These are phyloP conservation scores for Lolium perenne DNA, from an alignment of 176 grass and related monocot species.

Conservation along the genomic window DNA sequence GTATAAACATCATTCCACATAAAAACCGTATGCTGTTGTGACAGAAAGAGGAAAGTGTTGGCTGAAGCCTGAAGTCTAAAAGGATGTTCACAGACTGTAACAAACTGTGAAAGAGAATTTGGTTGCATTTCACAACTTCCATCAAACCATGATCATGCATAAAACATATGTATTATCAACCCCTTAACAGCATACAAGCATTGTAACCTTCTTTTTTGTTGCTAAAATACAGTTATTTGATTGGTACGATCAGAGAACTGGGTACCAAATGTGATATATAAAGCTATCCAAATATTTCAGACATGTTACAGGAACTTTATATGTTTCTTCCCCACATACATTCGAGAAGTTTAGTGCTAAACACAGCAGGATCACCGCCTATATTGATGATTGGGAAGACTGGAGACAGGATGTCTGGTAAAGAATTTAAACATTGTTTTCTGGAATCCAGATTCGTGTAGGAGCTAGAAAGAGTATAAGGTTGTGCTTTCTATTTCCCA, in stretches of 20 bases:
- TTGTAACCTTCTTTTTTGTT: neutral
- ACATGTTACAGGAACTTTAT: neutral
- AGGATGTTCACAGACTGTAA: neutral
- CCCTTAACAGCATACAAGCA: neutral
- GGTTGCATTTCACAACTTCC: neutral
- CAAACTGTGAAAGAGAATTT: conserved; percentile 7
- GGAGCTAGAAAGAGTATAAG: neutral
- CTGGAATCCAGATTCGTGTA: neutral
- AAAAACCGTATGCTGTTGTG: conserved; percentile 4
- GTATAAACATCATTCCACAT: neutral
- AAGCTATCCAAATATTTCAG: conserved; percentile 21
- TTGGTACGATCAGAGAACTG: neutral
- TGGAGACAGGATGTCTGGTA: neutral
- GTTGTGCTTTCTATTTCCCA: neutral
- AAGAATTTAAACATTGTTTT: neutral
- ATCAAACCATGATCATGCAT: neutral
- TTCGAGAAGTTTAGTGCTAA: neutral
- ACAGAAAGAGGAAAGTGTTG: neutral
- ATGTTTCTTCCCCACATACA: conserved; percentile 15
- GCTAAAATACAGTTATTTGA: conserved; percentile 5
- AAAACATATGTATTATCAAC: neutral
- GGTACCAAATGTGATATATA: neutral
- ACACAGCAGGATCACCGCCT: conserved; percentile 1
- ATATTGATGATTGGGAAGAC: neutral
- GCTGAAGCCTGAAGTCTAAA: neutral